Base-by-base conservation (phyloP, 768 basidiomycete genomes). In the Hericium erinaceus region DNA sequence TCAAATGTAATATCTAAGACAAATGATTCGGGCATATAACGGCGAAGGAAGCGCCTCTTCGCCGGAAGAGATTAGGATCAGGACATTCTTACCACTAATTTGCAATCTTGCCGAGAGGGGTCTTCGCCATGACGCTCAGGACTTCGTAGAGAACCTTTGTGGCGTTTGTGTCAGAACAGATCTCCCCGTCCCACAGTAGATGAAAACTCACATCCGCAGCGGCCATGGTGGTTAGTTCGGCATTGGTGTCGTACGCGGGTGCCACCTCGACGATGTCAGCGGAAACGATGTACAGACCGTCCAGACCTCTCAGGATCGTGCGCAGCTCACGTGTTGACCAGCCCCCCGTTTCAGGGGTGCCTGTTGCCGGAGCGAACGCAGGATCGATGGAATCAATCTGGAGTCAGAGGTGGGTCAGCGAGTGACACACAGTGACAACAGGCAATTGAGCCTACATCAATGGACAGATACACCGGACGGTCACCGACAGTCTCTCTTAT, bases 231-330 rank as follows among this genome's bases (percentile, higher is more conserved):
- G 83, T 84, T 55, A 81, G 72, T 63, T 84, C 83, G 13, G 81
- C 83, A 57, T 81, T 82, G 9, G 76, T 77, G 59, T 89, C 89
- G 65, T 91, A 89, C 6, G 89, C 87, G 15, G 89, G 90, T 1
- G 87, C 84, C 22, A 92, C 90, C 67, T 92, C 90, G 49, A 92
- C 90, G 48, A 92, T 81, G 66, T 92, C 90, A 9, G 85, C 87
- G 39, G 84, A 88, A 49, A 92, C 87, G 60, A 92, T 84, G 58
- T 81, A 74, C 54, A 92, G 74, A 13, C 89, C 88, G 55, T 85
- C 83, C 13, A 92, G 70, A 18, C 89, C 89, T 51, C 89, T 75
- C 58, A 92, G 70, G 64, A 92, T 87, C 7, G 83, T 82, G 52
- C 87, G 82, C 53, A 91, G 72, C 69, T 92, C 89, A 57, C 90